Evolutionary conservation across 495 filamentous ascomycete species (phyloP).

Genomic region (Elaphomyces granulatus): DNA sequence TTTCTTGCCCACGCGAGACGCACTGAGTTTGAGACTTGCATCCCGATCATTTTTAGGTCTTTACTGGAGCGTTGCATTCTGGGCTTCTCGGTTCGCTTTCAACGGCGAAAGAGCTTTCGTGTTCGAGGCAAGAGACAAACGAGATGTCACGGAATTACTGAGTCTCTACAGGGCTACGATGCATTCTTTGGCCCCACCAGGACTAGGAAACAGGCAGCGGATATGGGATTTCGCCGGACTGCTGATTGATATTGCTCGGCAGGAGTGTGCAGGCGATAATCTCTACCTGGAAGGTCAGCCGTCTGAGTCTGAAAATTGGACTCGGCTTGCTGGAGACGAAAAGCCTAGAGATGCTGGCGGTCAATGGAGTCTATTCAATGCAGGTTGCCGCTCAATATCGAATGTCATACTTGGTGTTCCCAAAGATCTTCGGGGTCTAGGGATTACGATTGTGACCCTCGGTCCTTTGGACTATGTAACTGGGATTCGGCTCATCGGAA

Average conservation of each 20-base stretch:
- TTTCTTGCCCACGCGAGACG: not conserved
- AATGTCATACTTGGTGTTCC: too few species aligned
- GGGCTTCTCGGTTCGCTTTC: not conserved
- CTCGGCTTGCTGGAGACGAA: not conserved
- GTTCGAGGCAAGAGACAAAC: not conserved
- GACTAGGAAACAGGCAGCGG: slow-evolving; percentile 1
- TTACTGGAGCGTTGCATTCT: not conserved
- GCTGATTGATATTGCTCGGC: not conserved
- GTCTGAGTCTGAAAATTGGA: not conserved
- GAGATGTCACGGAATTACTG: not conserved
- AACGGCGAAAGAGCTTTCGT: not conserved
- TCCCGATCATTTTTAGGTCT: not conserved
- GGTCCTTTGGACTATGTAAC: too few species aligned
- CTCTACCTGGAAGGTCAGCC: not conserved
- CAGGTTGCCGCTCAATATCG: slow-evolving; percentile 3
- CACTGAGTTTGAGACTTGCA: not conserved
- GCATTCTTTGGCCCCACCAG: not conserved
- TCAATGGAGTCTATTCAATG: not conserved
- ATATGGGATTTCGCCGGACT: not conserved
- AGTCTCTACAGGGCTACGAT: slow-evolving; percentile 1
- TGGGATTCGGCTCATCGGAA: too few species aligned
- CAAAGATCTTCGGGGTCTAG: too few species aligned
- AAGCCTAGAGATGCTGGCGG: not conserved
- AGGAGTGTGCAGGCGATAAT: not conserved
- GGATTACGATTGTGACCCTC: too few species aligned